A percentile compares a stretch with the other conserved stretches of the same genome.
phyloP scores from a whole-genome alignment of 2,329 filamentous ascomycete species.

The Aspergillus terreus region DNA sequence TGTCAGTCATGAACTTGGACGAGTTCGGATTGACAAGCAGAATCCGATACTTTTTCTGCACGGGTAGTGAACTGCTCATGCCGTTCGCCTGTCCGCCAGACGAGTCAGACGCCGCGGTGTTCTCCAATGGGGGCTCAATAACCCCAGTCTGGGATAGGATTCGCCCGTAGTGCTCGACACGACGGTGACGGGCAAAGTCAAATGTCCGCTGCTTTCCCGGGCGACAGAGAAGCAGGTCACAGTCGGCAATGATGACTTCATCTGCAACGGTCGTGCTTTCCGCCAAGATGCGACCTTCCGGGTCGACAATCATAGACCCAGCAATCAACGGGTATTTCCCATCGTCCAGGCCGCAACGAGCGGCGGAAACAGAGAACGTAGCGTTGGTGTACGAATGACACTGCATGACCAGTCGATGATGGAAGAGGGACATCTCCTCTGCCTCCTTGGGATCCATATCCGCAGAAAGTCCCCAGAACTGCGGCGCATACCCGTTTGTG shows the following conservation, averaged over 20 bases:
- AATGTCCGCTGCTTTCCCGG: slow-evolving; percentile 47
- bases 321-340: slow-evolving; percentile 49
- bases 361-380: slow-evolving; percentile 49
- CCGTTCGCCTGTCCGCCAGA: background rate
- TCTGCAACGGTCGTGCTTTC: slow-evolving; percentile 48
- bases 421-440: slow-evolving; percentile 48
- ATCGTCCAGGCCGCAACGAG: slow-evolving; percentile 51
- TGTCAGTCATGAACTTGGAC: slow-evolving; percentile 45
- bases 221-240: slow-evolving; percentile 48
- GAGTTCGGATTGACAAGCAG: slow-evolving; percentile 50
- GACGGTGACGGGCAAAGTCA: slow-evolving; percentile 29
- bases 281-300: slow-evolving; percentile 49
- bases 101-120: background rate
- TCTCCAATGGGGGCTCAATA: slow-evolving; percentile 35
- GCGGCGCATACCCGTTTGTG: slow-evolving; percentile 48
- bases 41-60: slow-evolving; percentile 29
- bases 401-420: slow-evolving; percentile 52
- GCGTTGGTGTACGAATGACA: slow-evolving; percentile 53
- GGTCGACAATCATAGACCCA: slow-evolving; percentile 47
- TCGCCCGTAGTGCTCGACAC: slow-evolving; percentile 27
- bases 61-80: background rate
- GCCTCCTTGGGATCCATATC: slow-evolving; percentile 44
- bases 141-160: slow-evolving; percentile 28
- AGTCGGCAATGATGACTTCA: slow-evolving; percentile 50
- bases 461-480: slow-evolving; percentile 42